Evolutionary conservation across 352 stramenopile species (phyloP).

Genomic region (Globisporangium camurandrum): DNA sequence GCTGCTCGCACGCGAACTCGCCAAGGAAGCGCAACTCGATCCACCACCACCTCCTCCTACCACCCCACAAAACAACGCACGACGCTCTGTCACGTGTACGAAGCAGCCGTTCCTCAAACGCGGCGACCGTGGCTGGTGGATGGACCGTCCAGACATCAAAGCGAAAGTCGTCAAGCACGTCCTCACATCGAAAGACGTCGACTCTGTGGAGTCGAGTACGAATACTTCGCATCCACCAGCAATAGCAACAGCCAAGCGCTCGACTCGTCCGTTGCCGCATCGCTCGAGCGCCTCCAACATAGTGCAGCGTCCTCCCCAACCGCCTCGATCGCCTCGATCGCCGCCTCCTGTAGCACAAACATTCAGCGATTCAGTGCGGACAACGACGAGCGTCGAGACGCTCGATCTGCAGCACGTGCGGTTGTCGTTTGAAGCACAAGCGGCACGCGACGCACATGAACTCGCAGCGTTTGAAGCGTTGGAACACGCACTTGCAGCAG

Average conservation of each 20-base stretch:
- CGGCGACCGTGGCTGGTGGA: constrained; percentile 81
- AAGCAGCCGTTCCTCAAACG: constrained; percentile 70
- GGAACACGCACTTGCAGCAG: constrained; percentile 49
- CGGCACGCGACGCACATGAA: constrained; percentile 58
- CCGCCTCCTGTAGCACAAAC: no score
- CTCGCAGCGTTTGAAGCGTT: constrained; percentile 75
- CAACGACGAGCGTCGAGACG: constrained; percentile 38
- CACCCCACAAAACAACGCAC: not conserved
- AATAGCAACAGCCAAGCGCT: no score
- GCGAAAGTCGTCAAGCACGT: constrained; percentile 52
- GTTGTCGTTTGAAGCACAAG: constrained; percentile 46
- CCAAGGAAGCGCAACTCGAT: constrained; percentile 24
- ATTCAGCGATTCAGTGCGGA: constrained; percentile 16
- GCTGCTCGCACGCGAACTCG: constrained; percentile 51
- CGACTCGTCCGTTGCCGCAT: no score
- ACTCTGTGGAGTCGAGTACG: constrained; percentile 18
- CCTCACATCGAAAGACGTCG: constrained; percentile 39
- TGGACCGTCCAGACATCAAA: constrained; percentile 43
- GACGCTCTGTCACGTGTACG: not conserved
- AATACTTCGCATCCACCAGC: no score
- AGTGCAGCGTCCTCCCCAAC: no score
- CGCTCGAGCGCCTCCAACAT: no score
- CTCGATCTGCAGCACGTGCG: constrained; percentile 46
- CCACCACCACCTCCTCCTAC: not conserved
- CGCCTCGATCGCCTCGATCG: no score